Base-by-base conservation (phyloP, 805 yeast genomes). In the Yamadazyma insecticola region DNA sequence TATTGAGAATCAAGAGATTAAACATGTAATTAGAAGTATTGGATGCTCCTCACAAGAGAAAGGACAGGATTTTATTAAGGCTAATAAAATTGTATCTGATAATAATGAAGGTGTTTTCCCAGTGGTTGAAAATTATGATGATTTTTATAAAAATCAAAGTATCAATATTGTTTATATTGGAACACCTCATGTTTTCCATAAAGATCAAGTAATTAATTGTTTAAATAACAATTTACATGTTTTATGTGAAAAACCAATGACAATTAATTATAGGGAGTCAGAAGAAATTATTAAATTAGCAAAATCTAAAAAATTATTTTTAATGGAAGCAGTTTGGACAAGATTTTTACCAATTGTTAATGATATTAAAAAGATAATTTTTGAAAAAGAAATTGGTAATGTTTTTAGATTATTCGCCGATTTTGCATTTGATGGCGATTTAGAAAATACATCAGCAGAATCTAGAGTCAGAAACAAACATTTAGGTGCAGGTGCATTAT, bases 261-360 rank as follows among this genome's bases (percentile, higher is more conserved):
- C 76, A 2, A 62, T 75, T 30, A 74, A 72, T 38, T 53, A 51
- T 3, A 49, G 50, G 13, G 76, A 75, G 33, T 61, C 74, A 5
- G 41, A 52, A 17, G 67, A 60, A 24, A 44, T 75, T 8, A 49
- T 63, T 29, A 55, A 47, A 1, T 55, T 64, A 27, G 81, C 81
- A 3, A 55, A 57, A 41, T 37, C 48, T 33, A 63, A 66, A 47
- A 55, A 59, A 2, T 45, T 63, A 29, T 73, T 69, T 37, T 52
- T 76, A 22, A 70, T 76, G 78, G 83, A 76, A 48, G 82, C 73
- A 4, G 66, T 72, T 31, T 74, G 80, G 80, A 66, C 78, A 4
- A 57, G 76, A 29, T 72, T 67, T 40, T 68, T 72, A 55, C 81
- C 81, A 2, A 37, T 70, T 4, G 47, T 66, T 13, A 18, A 36